Percentiles rank a stretch among this genome's conserved stretches.
Conservation (phyloP, 805 yeast genomes). For the Saturnispora dispora region DNA sequence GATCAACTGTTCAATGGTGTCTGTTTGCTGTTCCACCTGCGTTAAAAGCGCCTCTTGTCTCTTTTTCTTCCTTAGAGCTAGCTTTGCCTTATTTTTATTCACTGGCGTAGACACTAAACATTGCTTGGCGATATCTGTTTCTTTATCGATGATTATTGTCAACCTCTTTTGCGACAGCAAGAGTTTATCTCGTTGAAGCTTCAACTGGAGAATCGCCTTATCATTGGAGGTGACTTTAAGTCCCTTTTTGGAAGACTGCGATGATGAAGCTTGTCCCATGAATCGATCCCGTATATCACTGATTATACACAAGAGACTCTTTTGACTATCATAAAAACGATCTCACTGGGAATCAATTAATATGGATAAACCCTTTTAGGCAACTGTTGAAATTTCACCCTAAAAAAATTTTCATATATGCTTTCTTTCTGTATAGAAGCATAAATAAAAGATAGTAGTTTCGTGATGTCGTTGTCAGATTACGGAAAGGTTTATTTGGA, state of each 20-base stretch:
- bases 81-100: conserved; percentile 51
- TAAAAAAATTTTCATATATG: not conserved
- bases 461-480: not conserved
- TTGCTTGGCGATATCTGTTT: conserved; percentile 49
- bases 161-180: conserved; percentile 62
- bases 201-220: conserved; percentile 75
- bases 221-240: conserved; percentile 76
- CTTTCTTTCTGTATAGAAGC: not conserved
- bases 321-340: not conserved
- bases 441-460: not conserved
- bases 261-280: conserved; percentile 27
- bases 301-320: not conserved
- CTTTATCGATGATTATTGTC: conserved; percentile 47
- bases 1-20: conserved; percentile 69
- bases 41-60: conserved; percentile 68
- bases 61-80: conserved; percentile 67
- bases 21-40: conserved; percentile 69
- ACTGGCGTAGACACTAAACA: conserved; percentile 37
- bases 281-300: not conserved
- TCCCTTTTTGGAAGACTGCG: conserved; percentile 27
- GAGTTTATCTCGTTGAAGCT: conserved; percentile 79
- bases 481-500: conserved; percentile 39
- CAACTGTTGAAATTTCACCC: not conserved
- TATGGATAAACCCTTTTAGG: not conserved
- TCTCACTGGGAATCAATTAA: not conserved